These are phyloP conservation scores for Globisporangium sylvaticum DNA, from an alignment of 352 stramenopile genomes.

Conservation along the genomic window DNA sequence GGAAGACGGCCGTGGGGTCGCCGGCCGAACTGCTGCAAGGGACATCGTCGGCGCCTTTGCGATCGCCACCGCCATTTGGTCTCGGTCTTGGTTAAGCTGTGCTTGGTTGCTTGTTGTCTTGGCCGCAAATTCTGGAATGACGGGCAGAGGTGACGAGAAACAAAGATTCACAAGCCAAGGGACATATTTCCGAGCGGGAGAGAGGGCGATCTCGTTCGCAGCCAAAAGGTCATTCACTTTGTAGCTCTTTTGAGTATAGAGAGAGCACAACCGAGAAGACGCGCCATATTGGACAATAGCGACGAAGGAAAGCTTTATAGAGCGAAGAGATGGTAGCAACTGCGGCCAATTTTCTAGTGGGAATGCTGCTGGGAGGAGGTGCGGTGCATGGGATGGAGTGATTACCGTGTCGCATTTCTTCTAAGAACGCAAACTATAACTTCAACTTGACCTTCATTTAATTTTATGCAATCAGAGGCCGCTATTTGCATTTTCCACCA, in stretches of 20 bases:
- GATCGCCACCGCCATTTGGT: background rate
- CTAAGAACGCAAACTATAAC: too few species aligned
- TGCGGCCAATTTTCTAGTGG: background rate
- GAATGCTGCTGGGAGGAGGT: too few species aligned
- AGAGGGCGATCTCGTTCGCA: background rate
- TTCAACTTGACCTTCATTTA: too few species aligned
- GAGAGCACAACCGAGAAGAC: background rate
- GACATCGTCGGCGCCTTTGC: background rate
- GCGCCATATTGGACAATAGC: background rate
- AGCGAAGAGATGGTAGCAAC: background rate
- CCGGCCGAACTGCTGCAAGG: background rate
- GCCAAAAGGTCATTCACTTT: background rate
- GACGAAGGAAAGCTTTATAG: background rate
- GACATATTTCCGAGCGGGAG: background rate
- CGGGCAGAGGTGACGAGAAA: background rate
- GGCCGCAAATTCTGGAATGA: background rate
- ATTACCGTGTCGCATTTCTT: too few species aligned
- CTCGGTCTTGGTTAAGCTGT: background rate
- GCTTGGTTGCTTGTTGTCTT: background rate
- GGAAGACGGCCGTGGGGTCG: conserved; percentile 4
- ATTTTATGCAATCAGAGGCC: too few species aligned
- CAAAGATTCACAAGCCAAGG: background rate
- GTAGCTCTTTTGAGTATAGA: background rate
- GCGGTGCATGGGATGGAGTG: too few species aligned
- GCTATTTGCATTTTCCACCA: too few species aligned